A percentile compares a stretch with the other conserved stretches of the same genome.
Conservation (phyloP, 306 rosid species). For the Trichosanthes truncata region DNA sequence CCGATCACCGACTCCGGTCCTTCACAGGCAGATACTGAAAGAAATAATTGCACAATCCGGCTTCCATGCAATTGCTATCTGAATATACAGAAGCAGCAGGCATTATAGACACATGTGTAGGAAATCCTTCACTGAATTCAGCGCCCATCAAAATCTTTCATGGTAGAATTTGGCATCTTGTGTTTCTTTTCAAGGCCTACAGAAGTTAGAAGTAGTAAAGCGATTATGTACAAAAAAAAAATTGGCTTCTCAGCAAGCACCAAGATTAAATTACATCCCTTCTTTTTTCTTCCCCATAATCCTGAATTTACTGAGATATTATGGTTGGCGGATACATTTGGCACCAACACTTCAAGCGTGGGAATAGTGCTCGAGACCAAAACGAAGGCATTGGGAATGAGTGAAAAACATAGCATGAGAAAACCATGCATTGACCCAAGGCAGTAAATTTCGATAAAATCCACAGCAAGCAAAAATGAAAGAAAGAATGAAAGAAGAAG, state of each 20-base stretch:
- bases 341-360: background rate
- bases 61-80: background rate
- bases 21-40: background rate
- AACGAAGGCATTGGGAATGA: background rate
- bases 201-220: background rate
- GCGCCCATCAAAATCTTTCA: background rate
- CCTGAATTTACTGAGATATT: background rate
- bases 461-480: background rate
- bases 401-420: background rate
- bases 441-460: background rate
- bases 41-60: background rate
- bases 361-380: background rate
- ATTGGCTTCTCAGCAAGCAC: background rate
- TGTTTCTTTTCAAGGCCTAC: background rate
- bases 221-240: background rate
- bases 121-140: background rate
- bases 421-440: background rate
- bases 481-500: background rate
- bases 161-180: background rate
- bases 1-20: background rate
- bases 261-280: background rate
- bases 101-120: background rate
- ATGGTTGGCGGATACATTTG: background rate
- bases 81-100: background rate
- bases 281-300: background rate